Evolutionary conservation across 1,284 basidiomycete species (phyloP).

Genomic region (Ustilago loliicola): DNA sequence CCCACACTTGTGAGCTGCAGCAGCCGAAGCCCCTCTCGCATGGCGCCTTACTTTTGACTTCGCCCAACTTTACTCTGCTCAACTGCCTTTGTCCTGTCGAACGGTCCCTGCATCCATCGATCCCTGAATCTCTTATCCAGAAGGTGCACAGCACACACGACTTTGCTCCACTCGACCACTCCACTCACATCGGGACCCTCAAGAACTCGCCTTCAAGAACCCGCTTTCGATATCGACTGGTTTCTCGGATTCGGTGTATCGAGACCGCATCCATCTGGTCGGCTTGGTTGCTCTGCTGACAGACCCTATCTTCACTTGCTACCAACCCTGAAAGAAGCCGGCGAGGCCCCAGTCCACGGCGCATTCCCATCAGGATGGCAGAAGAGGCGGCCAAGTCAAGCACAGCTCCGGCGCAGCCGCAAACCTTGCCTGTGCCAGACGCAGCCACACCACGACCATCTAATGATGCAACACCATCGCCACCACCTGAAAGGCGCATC

Average conservation of each 20-base stretch:
- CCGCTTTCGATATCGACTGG: neutral
- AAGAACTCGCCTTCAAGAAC: neutral
- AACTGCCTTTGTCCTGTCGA: neutral
- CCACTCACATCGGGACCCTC: neutral
- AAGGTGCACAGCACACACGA: neutral
- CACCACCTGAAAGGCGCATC: slow-evolving; percentile 37
- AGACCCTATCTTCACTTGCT: neutral
- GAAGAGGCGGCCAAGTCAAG: slow-evolving; percentile 14
- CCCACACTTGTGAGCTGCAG: slow-evolving; percentile 8
- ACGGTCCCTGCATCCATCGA: slow-evolving; percentile 12
- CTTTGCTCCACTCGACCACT: neutral
- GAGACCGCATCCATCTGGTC: no score
- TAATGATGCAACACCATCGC: slow-evolving; percentile 18
- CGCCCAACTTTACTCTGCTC: neutral
- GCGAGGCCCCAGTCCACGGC: neutral
- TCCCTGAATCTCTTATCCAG: slow-evolving; percentile 3
- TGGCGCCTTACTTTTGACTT: neutral
- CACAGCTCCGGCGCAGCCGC: slow-evolving; percentile 2
- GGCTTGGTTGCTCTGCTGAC: neutral
- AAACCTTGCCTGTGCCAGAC: slow-evolving; percentile 7
- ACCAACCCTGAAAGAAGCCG: neutral
- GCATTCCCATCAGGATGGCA: slow-evolving; percentile 11
- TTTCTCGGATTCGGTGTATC: no score
- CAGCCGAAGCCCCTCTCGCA: slow-evolving; percentile 23
- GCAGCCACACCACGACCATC: slow-evolving; percentile 14